phyloP scores from a whole-genome alignment of 2,329 filamentous ascomycete species.

The Monilinia fructicola region DNA sequence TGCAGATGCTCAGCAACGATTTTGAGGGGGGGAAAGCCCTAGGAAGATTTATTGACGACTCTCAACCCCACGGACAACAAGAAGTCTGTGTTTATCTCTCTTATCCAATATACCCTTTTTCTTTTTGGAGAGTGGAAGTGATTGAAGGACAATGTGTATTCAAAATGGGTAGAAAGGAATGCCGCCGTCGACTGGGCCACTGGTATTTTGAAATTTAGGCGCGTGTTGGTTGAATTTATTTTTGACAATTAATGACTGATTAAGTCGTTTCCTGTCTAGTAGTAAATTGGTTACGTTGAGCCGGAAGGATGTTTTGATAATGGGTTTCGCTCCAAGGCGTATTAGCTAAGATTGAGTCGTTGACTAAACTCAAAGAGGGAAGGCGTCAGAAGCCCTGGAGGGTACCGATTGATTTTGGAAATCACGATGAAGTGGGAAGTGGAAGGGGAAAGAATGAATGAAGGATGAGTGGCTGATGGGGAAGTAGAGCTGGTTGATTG shows the following conservation, averaged over 20 bases:
- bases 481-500: no score
- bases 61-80: slow-evolving; percentile 19
- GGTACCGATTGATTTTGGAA: slow-evolving; percentile 7
- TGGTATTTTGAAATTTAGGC: background rate
- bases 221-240: slow-evolving; percentile 8
- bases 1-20: slow-evolving; percentile 17
- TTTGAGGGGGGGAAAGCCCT: slow-evolving; percentile 15
- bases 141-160: slow-evolving; percentile 7
- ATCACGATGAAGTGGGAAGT: slow-evolving; percentile 7
- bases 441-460: background rate
- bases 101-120: slow-evolving; percentile 5
- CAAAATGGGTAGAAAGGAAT: slow-evolving; percentile 6
- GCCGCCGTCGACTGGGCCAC: no score
- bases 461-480: background rate
- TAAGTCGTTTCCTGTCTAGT: slow-evolving; percentile 5
- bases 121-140: background rate
- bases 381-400: background rate
- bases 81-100: slow-evolving; percentile 20
- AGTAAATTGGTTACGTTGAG: slow-evolving; percentile 12
- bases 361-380: slow-evolving; percentile 3
- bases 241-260: slow-evolving; percentile 6
- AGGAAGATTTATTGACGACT: slow-evolving; percentile 20
- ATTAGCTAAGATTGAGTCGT: slow-evolving; percentile 3
- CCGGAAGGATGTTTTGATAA: slow-evolving; percentile 5
- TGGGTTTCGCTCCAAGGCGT: slow-evolving; percentile 11